Evolutionary conservation across 2,329 filamentous ascomycete genomes (phyloP), one percentile per base, ranked within the genome.

Genomic region (Ophiostoma perfectum): DNA sequence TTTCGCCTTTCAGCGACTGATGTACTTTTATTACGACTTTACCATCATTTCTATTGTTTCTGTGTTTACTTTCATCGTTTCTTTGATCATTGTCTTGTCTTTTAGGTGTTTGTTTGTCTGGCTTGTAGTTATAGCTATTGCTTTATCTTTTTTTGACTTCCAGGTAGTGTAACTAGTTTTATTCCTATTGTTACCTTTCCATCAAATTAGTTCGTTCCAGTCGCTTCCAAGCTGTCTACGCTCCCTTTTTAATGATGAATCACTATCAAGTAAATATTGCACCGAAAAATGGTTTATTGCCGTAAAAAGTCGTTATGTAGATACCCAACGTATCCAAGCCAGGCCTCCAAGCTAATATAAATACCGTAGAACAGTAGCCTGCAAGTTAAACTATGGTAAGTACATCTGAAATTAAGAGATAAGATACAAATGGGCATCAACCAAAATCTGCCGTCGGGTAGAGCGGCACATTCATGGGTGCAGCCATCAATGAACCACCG

Each of bases 21-120:
- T 68, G 68, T 65, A 66, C 14, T 62, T 70, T 64, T 68, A 70
- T 66, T 70, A 70, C 66, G 68, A 70, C 55, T 68, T n/a, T 9
- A n/a, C 18, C 18, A 42, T 12, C 11, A 6, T 58, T 62, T 16
- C 42, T 18, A 11, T 42, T 27, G n/a, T 5, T 62, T 42, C 42
- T 63, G 11, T 18, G 18, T n/a, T 27, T 55, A 18, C 16, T 62
- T 9, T 63, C 27, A 4, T 63, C 16, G 8, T 12, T 63, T 11
- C n/a, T 42, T 14, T 63, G 18, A 42, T n/a, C 16, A 9, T 12
- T 52, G n/a, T 52, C 7, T 7, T 52, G 14, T 3, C 47, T 49
- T 1, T 49, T 41, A 41, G 39, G 60, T 42, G 38, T 42, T n/a
- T 42, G 38, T 42, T n/a, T 41, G 12, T 7, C 41, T 62, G 11